phyloP scores from a whole-genome alignment of 768 basidiomycete species.

The Cystofilobasidium bisporidii region DNA sequence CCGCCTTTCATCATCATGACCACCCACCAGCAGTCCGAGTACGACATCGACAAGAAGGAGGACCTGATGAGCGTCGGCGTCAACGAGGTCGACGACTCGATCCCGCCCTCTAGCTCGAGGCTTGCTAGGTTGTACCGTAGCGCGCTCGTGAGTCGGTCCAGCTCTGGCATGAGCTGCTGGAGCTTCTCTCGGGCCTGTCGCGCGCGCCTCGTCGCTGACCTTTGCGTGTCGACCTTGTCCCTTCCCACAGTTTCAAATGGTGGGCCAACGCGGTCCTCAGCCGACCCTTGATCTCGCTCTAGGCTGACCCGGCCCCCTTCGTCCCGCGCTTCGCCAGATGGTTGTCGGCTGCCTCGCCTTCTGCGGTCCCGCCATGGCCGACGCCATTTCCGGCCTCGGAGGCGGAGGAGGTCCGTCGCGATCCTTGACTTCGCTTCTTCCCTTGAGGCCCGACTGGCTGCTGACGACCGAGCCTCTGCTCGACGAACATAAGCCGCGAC shows the following conservation, averaged over 20 bases:
- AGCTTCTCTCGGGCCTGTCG: neutral
- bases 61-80: neutral
- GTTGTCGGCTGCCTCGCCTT: constrained; percentile 3
- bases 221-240: neutral
- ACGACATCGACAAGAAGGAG: neutral
- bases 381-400: neutral
- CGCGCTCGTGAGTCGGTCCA: neutral
- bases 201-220: neutral
- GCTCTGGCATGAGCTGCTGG: neutral
- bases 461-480: no score
- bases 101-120: neutral
- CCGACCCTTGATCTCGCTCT: no score
- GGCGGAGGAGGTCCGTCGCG: neutral
- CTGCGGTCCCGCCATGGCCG: constrained; percentile 3
- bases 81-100: neutral
- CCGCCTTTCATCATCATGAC: neutral
- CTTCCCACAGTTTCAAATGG: neutral
- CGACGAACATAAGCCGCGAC: no score
- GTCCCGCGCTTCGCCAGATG: no score
- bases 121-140: neutral
- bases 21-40: neutral
- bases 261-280: no score
- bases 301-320: no score
- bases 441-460: no score
- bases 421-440: neutral